Evolutionary conservation across 1,139 yeast species (phyloP), one percentile per base, ranked within the genome.

Genomic region (Debaryomycetaceae sp.): DNA sequence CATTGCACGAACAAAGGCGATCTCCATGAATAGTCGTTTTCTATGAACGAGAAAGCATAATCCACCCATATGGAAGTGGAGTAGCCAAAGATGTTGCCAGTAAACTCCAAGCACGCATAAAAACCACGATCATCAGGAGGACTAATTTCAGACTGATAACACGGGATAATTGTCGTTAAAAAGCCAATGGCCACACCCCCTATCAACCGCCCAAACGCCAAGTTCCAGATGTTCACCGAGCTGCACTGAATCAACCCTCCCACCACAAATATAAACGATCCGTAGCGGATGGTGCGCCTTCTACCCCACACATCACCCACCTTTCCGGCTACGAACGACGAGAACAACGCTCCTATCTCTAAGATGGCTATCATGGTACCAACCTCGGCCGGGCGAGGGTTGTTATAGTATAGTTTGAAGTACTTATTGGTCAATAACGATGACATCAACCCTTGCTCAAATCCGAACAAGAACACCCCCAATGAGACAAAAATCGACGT

Each of bases 121-220:
- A 85, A 81, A 1, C 98, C 98, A 49, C 98, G 75, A 53, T 85
- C 87, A 50, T 86, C 85, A 1, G 97, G 90, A 13, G 96, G 96
- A 36, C 95, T 83, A 48, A 91, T 88, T 62, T 91, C 98, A 6
- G 89, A 80, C 66, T 90, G 97, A 63, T 89, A 91, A 41, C 93
- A 88, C 0, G 98, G 97, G n/a, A 93, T 95, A 43, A 90, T 88
- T 6, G 96, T 88, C n/a, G 95, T 85, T 45, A 91, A 73, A 58
- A 88, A 76, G 9, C 97, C 98, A 39, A 91, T 91, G 13, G 96
- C 97, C 34, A 90, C 56, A 59, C 97, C 97, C 39, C 91, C 80
- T 37, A 90, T 75, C 40, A 89, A 75, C 53, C 98, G 75, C 0
- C 97, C 97, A 34, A 80, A 48, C 27, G 87, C 81, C 63, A 90